Evolutionary conservation across 1,284 basidiomycete species (phyloP).

Genomic region (Cutaneotrichosporon arboriforme): DNA sequence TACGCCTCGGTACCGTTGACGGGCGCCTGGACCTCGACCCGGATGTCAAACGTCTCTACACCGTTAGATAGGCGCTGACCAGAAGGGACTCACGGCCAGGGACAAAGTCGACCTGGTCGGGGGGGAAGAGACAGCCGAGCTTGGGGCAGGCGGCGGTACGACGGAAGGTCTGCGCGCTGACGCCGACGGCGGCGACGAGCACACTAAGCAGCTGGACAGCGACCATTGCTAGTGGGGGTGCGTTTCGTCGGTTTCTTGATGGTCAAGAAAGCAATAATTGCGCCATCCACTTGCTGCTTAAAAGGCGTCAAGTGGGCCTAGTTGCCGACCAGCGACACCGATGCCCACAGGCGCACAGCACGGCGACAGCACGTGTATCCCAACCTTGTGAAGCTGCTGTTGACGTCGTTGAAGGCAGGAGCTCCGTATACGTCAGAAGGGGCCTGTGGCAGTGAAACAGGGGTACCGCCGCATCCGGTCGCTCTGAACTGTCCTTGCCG

Average conservation of each 20-base stretch:
- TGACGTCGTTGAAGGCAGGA: no score
- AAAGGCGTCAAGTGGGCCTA: no score
- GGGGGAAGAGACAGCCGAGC: constrained; percentile 46
- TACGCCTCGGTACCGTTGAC: constrained; percentile 47
- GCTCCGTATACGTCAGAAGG: no score
- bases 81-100: constrained; percentile 31
- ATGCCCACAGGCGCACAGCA: no score
- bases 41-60: constrained; percentile 41
- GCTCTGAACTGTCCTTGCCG: no score
- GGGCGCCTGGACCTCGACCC: constrained; percentile 48
- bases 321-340: no score
- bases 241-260: neutral
- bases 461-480: no score
- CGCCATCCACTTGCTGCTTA: neutral
- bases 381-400: no score
- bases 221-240: constrained; percentile 15
- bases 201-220: constrained; percentile 16
- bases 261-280: neutral
- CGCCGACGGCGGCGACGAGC: constrained; percentile 22
- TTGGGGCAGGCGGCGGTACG: constrained; percentile 45
- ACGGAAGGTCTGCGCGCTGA: constrained; percentile 43
- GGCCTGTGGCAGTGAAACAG: no score
- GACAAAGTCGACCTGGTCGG: constrained; percentile 42
- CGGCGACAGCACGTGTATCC: no score
- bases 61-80: neutral